Conservation (phyloP, 306 rosid species). For the Medicago ruthenica region DNA sequence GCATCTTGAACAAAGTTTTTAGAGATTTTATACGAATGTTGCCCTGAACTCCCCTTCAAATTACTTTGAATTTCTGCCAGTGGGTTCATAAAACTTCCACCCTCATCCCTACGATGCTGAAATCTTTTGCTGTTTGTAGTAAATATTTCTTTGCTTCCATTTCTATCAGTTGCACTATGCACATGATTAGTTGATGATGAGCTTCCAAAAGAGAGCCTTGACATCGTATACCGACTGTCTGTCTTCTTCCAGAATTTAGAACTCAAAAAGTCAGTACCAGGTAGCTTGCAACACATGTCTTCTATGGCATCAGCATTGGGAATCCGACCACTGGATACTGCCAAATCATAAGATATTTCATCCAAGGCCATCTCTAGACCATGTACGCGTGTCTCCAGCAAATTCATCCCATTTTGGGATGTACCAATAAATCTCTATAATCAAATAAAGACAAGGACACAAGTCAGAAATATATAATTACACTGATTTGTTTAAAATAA, state of each 20-base stretch:
- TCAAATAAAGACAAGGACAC: constrained; percentile 38
- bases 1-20: constrained; percentile 50
- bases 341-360: constrained; percentile 88
- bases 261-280: constrained; percentile 92
- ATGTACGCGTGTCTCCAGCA: constrained; percentile 85
- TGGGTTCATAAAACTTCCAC: constrained; percentile 51
- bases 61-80: constrained; percentile 49
- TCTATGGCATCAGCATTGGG: constrained; percentile 58
- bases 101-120: constrained; percentile 56
- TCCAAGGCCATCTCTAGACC: constrained; percentile 92
- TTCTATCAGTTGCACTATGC: constrained; percentile 50
- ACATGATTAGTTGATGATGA: constrained; percentile 46
- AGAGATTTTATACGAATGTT: constrained; percentile 43
- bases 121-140: constrained; percentile 54
- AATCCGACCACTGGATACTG: constrained; percentile 71
- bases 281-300: constrained; percentile 88
- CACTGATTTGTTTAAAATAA: neutral
- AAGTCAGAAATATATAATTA: constrained; percentile 39
- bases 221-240: constrained; percentile 65
- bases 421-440: constrained; percentile 90
- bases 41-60: constrained; percentile 47
- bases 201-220: constrained; percentile 66
- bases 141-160: constrained; percentile 47
- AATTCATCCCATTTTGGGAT: constrained; percentile 87
- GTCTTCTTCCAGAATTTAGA: constrained; percentile 90